Evolutionary conservation across 2,329 filamentous ascomycete species (phyloP), one percentile per base, ranked within the genome.

Genomic region (Beauveria caledonica): DNA sequence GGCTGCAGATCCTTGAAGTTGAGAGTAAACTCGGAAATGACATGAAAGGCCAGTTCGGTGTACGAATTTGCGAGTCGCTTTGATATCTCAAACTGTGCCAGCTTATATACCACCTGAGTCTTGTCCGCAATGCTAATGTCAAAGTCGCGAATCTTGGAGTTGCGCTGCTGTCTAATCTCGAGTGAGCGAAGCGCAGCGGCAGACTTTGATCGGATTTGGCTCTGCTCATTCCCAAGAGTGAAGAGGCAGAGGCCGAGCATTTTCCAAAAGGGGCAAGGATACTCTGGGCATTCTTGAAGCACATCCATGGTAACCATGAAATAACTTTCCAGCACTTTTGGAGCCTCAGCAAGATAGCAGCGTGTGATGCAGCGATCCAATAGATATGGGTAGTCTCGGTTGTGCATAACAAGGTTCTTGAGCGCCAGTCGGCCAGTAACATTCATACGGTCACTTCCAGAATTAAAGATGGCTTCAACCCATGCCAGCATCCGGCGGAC

Each of bases 41-140:
- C 88, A 61, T 92, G 85, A 68, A 97, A 97, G 0, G 93, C 92
- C 45, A 96, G 76, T 65, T 96, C 92, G 0, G 89, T 84, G 70
- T 99, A 90, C 64, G 95, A 90, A 68, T 90, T 90, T 1, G 92
- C 89, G 44, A 99, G 81, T 21, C 92, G 83, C 68, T 93, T 92
- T 0, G 94, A 97, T 23, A 96, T 95, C 70, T 97, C 93, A 65
- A 97, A 97, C 70, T 99, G 94, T 0, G 95, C 94, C 49, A 95
- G 80, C 75, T 99, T 99, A 75, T 97, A 99, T 3, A 99, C 93
- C 0, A 93, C 92, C 65, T 96, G 96, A 0, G 95, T 99, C 75
- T 97, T 97, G 75, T 99, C 95, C 0, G 93, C 95, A 61, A 99
- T 94, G 71, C 92, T 97, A 68, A 99, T 97, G 68, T 99, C 94